A percentile compares a stretch with the other conserved stretches of the same genome.
phyloP scores from a whole-genome alignment of 2,329 filamentous ascomycete genomes.

The Magnaporthiopsis incrustans region DNA sequence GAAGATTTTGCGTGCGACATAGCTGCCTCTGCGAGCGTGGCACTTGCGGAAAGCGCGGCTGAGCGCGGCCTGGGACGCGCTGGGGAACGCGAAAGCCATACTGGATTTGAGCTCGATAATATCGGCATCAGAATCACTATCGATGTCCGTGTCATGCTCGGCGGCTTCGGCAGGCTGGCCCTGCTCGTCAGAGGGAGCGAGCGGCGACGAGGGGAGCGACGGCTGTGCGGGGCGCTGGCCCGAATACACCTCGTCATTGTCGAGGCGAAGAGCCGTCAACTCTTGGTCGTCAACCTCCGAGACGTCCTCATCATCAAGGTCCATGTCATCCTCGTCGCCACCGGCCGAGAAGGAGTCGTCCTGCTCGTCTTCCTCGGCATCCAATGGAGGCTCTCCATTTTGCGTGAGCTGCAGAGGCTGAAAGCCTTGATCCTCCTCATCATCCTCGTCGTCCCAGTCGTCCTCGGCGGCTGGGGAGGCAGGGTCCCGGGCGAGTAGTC shows the following conservation, averaged over 20 bases:
- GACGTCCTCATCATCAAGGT: conserved; percentile 19
- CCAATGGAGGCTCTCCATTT: conserved; percentile 36
- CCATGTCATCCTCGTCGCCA: conserved; percentile 14
- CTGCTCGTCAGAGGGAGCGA: neutral
- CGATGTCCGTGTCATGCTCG: neutral
- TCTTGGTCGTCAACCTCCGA: conserved; percentile 9
- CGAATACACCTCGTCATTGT: neutral
- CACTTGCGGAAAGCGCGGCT: conserved; percentile 26
- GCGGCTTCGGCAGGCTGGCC: neutral
- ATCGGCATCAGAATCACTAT: neutral
- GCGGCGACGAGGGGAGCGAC: too few species aligned
- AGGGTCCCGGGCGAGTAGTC: conserved; percentile 34
- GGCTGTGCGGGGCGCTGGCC: neutral
- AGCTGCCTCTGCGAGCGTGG: conserved; percentile 9
- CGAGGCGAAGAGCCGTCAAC: conserved; percentile 12
- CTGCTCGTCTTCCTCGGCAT: conserved; percentile 28
- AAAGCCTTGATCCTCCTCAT: conserved; percentile 14
- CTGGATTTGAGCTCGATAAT: neutral
- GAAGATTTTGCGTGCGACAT: conserved; percentile 30
- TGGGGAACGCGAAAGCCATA: conserved; percentile 22
- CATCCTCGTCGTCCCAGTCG: conserved; percentile 22
- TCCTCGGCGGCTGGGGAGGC: conserved; percentile 34
- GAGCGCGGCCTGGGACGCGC: conserved; percentile 25
- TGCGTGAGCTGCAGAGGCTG: conserved; percentile 10
- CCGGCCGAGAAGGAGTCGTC: conserved; percentile 15